These are phyloP conservation scores for Xerocomus brunneocitrinus DNA, from an alignment of 768 basidiomycete genomes.

Conservation along the genomic window DNA sequence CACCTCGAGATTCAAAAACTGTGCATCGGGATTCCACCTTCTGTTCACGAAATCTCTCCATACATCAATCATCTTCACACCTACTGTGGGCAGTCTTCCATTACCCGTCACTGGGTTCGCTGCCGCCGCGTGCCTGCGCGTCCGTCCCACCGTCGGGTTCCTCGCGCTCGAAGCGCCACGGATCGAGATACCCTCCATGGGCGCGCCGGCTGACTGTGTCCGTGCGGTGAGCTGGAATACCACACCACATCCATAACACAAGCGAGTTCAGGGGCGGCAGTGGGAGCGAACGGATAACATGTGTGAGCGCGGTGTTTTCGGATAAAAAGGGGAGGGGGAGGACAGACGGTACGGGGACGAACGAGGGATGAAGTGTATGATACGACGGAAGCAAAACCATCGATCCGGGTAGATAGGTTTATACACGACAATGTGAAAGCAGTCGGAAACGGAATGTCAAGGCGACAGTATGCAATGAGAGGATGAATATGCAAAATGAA, in stretches of 20 bases:
- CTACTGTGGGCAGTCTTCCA: conserved; percentile 18
- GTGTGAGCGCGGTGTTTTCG: conserved; percentile 37
- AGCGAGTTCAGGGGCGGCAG: conserved; percentile 20
- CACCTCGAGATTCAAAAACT: conserved; percentile 81
- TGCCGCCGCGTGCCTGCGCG: conserved; percentile 57
- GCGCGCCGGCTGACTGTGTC: conserved; percentile 29
- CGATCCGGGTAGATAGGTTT: conserved; percentile 12
- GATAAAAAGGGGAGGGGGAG: conserved; percentile 2
- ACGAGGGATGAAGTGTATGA: conserved; percentile 5
- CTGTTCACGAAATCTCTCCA: conserved; percentile 73
- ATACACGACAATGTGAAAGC: conserved; percentile 16
- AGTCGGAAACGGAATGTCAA: conserved; percentile 11
- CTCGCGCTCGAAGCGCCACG: conserved; percentile 56
- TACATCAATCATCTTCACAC: conserved; percentile 49
- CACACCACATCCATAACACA: conserved; percentile 16
- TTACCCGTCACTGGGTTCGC: conserved; percentile 9
- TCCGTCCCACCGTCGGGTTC: conserved; percentile 42
- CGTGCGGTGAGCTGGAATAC: conserved; percentile 39
- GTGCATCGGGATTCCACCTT: conserved; percentile 64
- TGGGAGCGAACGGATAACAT: conserved; percentile 29
- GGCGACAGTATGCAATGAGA: conserved; percentile 21
- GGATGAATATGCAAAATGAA: conserved; percentile 25
- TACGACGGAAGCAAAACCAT: conserved; percentile 11
- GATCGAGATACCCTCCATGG: conserved; percentile 56
- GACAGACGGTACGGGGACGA: conserved; percentile 6